Evolutionary conservation across 2,329 filamentous ascomycete genomes (phyloP).

Genomic region (Pyrenophora graminea): DNA sequence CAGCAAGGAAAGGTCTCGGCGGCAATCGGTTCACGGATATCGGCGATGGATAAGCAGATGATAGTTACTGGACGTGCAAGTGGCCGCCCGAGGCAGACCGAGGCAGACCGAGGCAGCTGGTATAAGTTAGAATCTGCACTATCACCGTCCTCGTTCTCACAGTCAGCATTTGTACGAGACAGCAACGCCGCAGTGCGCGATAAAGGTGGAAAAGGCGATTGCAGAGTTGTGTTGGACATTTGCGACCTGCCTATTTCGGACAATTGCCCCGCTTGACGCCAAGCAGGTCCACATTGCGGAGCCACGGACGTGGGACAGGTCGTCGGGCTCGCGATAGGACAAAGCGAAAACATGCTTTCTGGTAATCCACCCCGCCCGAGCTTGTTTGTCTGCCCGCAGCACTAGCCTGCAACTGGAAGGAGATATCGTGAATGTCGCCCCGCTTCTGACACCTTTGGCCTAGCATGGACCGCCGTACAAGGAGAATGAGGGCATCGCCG

Average conservation of each 20-base stretch:
- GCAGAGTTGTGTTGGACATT: slow-evolving; percentile 5
- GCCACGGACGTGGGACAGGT: slow-evolving; percentile 14
- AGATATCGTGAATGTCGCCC: slow-evolving; percentile 15
- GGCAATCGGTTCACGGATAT: slow-evolving; percentile 1
- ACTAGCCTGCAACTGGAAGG: slow-evolving; percentile 28
- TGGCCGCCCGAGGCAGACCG: slow-evolving; percentile 3
- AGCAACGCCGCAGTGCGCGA: background rate
- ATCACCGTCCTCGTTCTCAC: background rate
- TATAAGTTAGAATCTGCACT: background rate
- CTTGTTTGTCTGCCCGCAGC: slow-evolving; percentile 26
- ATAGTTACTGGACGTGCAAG: background rate
- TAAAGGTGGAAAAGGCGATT: slow-evolving; percentile 2
- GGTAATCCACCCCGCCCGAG: slow-evolving; percentile 24
- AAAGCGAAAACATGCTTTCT: slow-evolving; percentile 29
- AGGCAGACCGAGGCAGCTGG: slow-evolving; percentile 3
- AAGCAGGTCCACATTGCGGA: slow-evolving; percentile 20
- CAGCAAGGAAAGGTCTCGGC: slow-evolving; percentile 13
- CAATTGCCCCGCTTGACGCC: slow-evolving; percentile 19
- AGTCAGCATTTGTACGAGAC: slow-evolving; percentile 1
- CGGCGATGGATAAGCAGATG: background rate
- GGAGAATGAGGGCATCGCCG: slow-evolving; percentile 27
- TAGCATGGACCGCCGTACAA: slow-evolving; percentile 13
- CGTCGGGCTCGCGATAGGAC: slow-evolving; percentile 25
- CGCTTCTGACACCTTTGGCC: slow-evolving; percentile 13
- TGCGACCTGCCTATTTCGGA: slow-evolving; percentile 22